Conservation (phyloP, 495 filamentous ascomycete species). For the Penicillium daleae region DNA sequence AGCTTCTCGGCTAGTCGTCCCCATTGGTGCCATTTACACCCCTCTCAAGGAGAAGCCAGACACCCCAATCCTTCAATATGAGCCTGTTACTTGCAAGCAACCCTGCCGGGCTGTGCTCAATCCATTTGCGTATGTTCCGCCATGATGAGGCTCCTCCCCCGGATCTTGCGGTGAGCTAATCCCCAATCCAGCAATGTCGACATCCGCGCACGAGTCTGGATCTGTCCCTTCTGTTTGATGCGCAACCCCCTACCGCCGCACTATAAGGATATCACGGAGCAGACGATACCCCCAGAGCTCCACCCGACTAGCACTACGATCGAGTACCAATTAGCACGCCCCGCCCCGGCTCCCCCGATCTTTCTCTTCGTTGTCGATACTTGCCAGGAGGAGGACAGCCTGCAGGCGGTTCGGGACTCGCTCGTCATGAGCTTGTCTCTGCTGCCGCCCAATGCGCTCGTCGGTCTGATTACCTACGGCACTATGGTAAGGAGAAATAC, state of each 20-base stretch:
- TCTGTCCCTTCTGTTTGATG: constrained; percentile 97
- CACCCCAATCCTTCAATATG: constrained; percentile 88
- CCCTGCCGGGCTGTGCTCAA: constrained; percentile 97
- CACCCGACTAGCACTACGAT: constrained; percentile 95
- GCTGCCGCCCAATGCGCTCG: constrained; percentile 88
- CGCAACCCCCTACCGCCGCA: constrained; percentile 94
- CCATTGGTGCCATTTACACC: constrained; percentile 95
- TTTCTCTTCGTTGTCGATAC: constrained; percentile 98
- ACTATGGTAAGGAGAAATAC: constrained; percentile 76
- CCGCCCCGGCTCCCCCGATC: constrained; percentile 91
- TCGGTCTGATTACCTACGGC: constrained; percentile 93
- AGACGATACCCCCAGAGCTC: constrained; percentile 92
- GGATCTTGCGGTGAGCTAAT: constrained; percentile 27
- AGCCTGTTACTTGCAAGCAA: constrained; percentile 95
- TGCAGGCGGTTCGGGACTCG: constrained; percentile 94
- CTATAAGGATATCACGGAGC: constrained; percentile 98
- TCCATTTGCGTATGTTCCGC: constrained; percentile 78
- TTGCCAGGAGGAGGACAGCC: constrained; percentile 97
- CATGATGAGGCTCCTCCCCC: constrained; percentile 7
- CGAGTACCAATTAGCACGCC: constrained; percentile 92
- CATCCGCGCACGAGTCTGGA: constrained; percentile 92
- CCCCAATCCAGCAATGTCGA: constrained; percentile 77
- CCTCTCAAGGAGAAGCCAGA: constrained; percentile 95
- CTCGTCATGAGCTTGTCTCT: constrained; percentile 96
- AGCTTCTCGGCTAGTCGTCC: constrained; percentile 94